phyloP scores from a whole-genome alignment of 2,329 filamentous ascomycete genomes.

The Eurotiales sp. region DNA sequence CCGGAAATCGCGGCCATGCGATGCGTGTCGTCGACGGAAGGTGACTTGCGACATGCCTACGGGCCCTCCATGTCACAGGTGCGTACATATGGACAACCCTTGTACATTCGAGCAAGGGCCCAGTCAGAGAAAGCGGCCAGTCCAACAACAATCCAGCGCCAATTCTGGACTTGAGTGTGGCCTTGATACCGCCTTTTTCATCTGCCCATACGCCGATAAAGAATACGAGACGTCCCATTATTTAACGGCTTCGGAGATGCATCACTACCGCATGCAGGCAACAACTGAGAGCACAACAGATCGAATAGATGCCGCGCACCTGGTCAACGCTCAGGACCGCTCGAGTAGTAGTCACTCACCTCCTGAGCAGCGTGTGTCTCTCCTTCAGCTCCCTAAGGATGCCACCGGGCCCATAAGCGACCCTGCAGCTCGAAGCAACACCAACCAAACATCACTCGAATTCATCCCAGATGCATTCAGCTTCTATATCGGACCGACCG shows the following conservation, averaged over 20 bases:
- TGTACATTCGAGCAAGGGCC: background rate
- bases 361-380: background rate
- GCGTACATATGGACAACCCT: conserved; percentile 2
- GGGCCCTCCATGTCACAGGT: conserved; percentile 2
- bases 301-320: background rate
- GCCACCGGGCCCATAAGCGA: too few species aligned
- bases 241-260: background rate
- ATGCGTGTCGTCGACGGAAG: conserved; percentile 7
- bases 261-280: background rate
- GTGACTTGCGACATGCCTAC: conserved; percentile 8
- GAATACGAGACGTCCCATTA: background rate
- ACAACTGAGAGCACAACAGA: background rate
- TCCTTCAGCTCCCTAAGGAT: background rate
- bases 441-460: background rate
- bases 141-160: too few species aligned
- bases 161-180: background rate
- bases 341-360: conserved; percentile 1
- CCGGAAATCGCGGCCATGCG: conserved; percentile 2
- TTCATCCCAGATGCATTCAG: conserved; percentile 4
- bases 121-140: background rate
- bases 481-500: conserved; percentile 2
- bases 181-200: background rate
- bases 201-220: background rate
- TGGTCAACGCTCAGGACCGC: background rate
- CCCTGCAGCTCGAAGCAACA: background rate